Evolutionary conservation across 768 basidiomycete genomes (phyloP).

Genomic region (Serendipita vermifera): DNA sequence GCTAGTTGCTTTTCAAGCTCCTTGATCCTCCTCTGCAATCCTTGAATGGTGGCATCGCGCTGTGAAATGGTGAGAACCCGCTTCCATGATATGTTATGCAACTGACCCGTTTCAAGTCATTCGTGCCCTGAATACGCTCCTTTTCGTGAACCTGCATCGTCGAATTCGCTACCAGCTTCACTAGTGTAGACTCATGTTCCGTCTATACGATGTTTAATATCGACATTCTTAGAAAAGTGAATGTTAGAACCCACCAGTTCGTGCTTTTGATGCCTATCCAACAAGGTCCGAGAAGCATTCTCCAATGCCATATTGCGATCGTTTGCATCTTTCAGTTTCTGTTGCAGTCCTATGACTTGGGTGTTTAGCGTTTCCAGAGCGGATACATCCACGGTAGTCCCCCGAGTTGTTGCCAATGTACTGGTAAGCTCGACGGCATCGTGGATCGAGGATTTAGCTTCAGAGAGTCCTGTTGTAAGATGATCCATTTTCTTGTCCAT

Average conservation of each 20-base stretch:
- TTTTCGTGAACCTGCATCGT: not conserved
- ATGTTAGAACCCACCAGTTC: not conserved
- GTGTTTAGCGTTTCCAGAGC: not conserved
- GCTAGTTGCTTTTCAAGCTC: conserved; percentile 7
- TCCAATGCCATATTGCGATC: not conserved
- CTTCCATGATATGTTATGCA: not conserved
- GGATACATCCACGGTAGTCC: too few species aligned
- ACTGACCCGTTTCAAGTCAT: conserved; percentile 5
- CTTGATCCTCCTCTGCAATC: not conserved
- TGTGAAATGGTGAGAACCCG: not conserved
- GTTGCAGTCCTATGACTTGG: not conserved
- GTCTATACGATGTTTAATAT: not conserved
- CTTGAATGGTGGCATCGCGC: not conserved
- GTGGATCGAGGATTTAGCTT: not conserved
- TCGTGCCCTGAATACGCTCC: not conserved
- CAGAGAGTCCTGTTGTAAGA: not conserved
- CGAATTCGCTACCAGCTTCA: not conserved
- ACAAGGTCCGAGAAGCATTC: not conserved
- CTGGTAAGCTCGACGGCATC: not conserved
- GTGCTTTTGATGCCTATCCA: not conserved
- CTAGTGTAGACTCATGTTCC: not conserved
- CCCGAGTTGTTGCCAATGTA: not conserved
- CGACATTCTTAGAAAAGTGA: not conserved
- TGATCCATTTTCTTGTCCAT: not conserved
- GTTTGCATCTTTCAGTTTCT: not conserved